phyloP scores from a whole-genome alignment of 768 basidiomycete genomes.

The Russula griseocarnosa region DNA sequence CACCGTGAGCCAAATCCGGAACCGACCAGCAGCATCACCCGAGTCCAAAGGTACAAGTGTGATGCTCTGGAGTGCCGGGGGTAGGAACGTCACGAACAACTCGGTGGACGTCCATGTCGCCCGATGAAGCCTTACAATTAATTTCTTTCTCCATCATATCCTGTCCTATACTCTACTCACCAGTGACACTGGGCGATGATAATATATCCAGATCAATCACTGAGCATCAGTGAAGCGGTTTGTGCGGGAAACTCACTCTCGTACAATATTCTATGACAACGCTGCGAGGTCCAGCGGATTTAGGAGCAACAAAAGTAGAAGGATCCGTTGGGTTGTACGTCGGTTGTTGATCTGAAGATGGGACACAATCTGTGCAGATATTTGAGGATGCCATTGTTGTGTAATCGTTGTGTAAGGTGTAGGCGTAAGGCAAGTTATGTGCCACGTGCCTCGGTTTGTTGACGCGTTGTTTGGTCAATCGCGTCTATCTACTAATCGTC shows the following conservation, averaged over 20 bases:
- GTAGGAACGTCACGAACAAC: constrained; percentile 84
- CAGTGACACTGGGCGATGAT: constrained; percentile 64
- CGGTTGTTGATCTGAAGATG: not conserved
- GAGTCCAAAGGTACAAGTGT: constrained; percentile 69
- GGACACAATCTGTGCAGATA: not conserved
- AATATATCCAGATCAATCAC: constrained; percentile 1
- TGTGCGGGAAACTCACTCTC: constrained; percentile 50
- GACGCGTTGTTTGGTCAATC: constrained; percentile 50
- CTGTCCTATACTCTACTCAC: constrained; percentile 37
- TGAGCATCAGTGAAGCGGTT: constrained; percentile 8
- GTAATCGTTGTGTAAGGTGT: no score
- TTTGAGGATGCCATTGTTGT: not conserved
- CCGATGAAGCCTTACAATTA: constrained; percentile 69
- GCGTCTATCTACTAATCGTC: not conserved
- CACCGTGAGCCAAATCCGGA: constrained; percentile 78
- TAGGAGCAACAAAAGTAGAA: constrained; percentile 55
- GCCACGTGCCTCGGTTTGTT: constrained; percentile 32
- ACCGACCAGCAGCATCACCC: constrained; percentile 84
- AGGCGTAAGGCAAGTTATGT: not conserved
- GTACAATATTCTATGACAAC: constrained; percentile 93
- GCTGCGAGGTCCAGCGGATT: constrained; percentile 45
- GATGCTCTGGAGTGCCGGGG: constrained; percentile 63
- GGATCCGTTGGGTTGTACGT: constrained; percentile 40
- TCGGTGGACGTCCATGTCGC: constrained; percentile 95
- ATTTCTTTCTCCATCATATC: not conserved